These are phyloP conservation scores for Cutaneotrichosporon daszewskae DNA, from an alignment of 1,284 basidiomycete genomes.

Conservation along the genomic window DNA sequence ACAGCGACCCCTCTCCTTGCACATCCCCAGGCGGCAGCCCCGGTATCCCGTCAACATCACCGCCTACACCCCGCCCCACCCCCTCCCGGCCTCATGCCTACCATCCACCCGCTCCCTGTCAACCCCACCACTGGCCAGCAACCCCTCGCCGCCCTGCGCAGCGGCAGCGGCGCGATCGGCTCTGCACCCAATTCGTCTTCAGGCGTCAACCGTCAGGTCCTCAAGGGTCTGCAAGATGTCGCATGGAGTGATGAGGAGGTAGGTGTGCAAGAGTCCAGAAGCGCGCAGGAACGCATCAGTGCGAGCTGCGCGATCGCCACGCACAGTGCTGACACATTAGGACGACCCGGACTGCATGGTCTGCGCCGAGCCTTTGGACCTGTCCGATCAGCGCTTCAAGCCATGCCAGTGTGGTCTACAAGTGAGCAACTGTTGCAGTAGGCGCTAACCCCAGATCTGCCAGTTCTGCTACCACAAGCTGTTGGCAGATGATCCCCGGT, in stretches of 20 bases:
- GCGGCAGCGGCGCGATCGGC: no score
- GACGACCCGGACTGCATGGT: conserved; percentile 98
- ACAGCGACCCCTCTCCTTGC: no score
- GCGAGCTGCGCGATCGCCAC: not conserved
- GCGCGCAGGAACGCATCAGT: not conserved
- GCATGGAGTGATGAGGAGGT: conserved; percentile 95
- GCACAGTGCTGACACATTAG: conserved; percentile 49
- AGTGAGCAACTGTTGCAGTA: conserved; percentile 51
- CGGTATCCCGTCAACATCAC: not conserved
- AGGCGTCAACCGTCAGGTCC: conserved; percentile 44
- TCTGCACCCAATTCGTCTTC: conserved; percentile 21
- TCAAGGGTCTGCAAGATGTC: conserved; percentile 80
- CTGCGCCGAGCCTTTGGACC: conserved; percentile 97
- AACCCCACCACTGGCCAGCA: conserved; percentile 45
- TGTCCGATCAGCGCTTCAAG: conserved; percentile 98
- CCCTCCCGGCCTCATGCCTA: conserved; percentile 18
- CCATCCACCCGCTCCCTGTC: conserved; percentile 38
- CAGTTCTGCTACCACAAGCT: conserved; percentile 99
- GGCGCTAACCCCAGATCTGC: conserved; percentile 65
- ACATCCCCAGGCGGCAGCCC: no score
- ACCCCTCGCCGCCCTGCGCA: conserved; percentile 26
- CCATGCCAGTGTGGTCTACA: conserved; percentile 99
- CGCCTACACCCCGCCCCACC: not conserved
- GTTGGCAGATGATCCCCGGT: conserved; percentile 92
- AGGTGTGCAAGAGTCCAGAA: conserved; percentile 27